Conservation (phyloP, 306 rosid genomes). For the Prosopis cineraria region DNA sequence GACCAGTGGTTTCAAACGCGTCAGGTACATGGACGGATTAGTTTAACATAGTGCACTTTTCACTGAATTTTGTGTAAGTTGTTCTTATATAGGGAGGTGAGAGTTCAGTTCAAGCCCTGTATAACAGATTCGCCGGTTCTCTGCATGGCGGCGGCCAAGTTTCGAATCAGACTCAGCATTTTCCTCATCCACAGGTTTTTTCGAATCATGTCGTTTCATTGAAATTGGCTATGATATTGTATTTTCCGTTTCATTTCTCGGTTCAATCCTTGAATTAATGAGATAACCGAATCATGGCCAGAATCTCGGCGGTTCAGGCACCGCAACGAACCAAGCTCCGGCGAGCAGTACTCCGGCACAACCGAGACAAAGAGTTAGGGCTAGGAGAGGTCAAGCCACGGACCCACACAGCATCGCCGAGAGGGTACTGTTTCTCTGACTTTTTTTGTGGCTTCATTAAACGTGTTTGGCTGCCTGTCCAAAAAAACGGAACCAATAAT, state of each 20-base stretch:
- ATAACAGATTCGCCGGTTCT: slow-evolving; percentile 63
- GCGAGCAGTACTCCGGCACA: slow-evolving; percentile 57
- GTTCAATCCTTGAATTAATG: background rate
- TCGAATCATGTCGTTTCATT: background rate
- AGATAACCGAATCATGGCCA: background rate
- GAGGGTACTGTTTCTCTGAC: slow-evolving; percentile 55
- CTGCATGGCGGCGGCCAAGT: slow-evolving; percentile 42
- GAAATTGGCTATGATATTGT: background rate
- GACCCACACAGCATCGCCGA: slow-evolving; percentile 99
- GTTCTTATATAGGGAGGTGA: slow-evolving; percentile 51
- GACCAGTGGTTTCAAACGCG: background rate
- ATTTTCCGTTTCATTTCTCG: background rate
- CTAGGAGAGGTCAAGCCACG: slow-evolving; percentile 96
- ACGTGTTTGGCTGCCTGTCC: slow-evolving; percentile 25
- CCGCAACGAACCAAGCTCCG: background rate
- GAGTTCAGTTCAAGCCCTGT: slow-evolving; percentile 55
- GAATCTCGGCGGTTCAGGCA: background rate
- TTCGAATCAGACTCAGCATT: slow-evolving; percentile 57
- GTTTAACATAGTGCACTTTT: background rate
- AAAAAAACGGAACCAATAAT: slow-evolving; percentile 27
- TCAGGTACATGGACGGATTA: background rate
- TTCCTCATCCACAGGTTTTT: slow-evolving; percentile 61
- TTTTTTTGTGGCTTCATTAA: background rate
- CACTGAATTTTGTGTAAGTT: slow-evolving; percentile 7
- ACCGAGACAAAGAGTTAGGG: slow-evolving; percentile 86